These are phyloP conservation scores for Suillus subluteus DNA, from an alignment of 768 basidiomycete species.

Conservation along the genomic window DNA sequence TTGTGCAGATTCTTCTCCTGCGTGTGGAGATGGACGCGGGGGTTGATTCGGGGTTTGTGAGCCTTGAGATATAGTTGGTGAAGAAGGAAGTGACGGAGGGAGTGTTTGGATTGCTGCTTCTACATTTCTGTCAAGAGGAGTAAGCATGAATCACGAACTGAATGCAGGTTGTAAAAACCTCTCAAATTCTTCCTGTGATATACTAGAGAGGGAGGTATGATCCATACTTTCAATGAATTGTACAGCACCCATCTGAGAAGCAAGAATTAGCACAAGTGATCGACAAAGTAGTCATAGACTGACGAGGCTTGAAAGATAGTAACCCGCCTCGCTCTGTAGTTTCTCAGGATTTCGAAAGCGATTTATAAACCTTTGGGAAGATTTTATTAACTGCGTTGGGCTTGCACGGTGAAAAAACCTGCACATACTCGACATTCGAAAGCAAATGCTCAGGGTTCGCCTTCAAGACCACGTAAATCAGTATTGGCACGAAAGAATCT, in stretches of 20 bases:
- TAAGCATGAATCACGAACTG: constrained; percentile 15
- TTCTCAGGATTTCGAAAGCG: constrained; percentile 90
- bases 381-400: neutral
- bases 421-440: constrained; percentile 89
- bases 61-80: constrained; percentile 36
- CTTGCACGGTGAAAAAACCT: neutral
- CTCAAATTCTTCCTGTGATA: constrained; percentile 93
- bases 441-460: constrained; percentile 93
- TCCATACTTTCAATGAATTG: constrained; percentile 99
- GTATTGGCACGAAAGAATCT: constrained; percentile 91
- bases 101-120: constrained; percentile 60
- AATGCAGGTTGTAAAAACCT: constrained; percentile 41
- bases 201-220: constrained; percentile 90
- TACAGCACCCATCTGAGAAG: constrained; percentile 85
- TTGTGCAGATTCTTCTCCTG: constrained; percentile 89
- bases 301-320: constrained; percentile 95
- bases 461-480: constrained; percentile 92
- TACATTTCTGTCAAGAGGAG: constrained; percentile 48
- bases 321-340: constrained; percentile 93
- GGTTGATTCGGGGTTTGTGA: constrained; percentile 43
- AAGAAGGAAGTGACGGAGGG: constrained; percentile 31
- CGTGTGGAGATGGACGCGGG: constrained; percentile 49
- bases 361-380: constrained; percentile 80
- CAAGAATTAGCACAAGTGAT: constrained; percentile 2
- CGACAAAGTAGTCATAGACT: constrained; percentile 26